These are phyloP conservation scores for Saprolegnia diclina DNA, from an alignment of 352 stramenopile genomes.

Conservation along the genomic window DNA sequence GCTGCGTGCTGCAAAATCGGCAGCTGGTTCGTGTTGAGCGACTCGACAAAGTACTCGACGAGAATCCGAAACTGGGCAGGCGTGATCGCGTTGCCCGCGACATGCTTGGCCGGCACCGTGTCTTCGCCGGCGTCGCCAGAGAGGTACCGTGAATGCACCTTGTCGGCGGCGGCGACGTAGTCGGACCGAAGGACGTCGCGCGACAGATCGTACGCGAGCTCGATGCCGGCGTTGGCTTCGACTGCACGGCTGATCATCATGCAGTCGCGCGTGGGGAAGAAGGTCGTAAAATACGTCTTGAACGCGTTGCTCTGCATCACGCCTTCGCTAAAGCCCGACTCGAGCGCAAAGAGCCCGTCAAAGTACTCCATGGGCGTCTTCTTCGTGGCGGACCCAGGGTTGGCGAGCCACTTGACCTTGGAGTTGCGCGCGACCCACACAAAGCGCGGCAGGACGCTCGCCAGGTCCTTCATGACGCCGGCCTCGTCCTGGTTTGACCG, in stretches of 20 bases:
- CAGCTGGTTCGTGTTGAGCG: constrained; percentile 38
- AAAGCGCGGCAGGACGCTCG: constrained; percentile 47
- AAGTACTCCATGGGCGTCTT: constrained; percentile 52
- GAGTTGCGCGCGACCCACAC: constrained; percentile 58
- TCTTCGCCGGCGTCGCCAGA: constrained; percentile 31
- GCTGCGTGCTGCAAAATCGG: constrained; percentile 44
- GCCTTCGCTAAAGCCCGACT: constrained; percentile 51
- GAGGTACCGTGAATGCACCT: constrained; percentile 42
- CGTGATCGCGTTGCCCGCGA: constrained; percentile 39
- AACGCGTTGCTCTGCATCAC: constrained; percentile 44
- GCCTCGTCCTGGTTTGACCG: constrained; percentile 56
- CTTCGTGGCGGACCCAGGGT: constrained; percentile 36
- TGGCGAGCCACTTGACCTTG: constrained; percentile 65
- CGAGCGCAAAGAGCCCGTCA: constrained; percentile 38
- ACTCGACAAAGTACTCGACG: constrained; percentile 40
- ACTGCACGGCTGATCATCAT: constrained; percentile 45
- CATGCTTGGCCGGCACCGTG: constrained; percentile 38
- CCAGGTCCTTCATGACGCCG: constrained; percentile 43
- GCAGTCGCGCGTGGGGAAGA: constrained; percentile 42
- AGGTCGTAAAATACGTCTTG: constrained; percentile 54
- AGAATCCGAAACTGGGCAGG: constrained; percentile 39
- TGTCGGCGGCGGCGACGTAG: constrained; percentile 53
- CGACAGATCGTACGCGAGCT: constrained; percentile 15
- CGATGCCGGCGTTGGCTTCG: constrained; percentile 33
- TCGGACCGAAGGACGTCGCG: constrained; percentile 40